Evolutionary conservation across 805 yeast species (phyloP).

Genomic region (Debaryomyces tyrocola): DNA sequence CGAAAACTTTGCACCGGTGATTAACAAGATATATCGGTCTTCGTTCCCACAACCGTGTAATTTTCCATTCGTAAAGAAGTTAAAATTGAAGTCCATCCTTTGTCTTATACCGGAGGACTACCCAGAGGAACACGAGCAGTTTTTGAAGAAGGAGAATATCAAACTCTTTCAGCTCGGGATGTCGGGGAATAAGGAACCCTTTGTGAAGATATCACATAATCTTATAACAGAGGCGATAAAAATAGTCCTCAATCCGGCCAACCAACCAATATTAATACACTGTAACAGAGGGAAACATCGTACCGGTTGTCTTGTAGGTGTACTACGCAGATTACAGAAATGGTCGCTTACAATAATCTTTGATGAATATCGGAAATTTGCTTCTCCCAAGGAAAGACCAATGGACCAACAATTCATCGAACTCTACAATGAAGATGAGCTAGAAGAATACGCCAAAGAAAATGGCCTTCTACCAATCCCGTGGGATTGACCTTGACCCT

Average conservation of each 20-base stretch:
- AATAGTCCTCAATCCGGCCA: constrained; percentile 77
- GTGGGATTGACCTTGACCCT: constrained; percentile 46
- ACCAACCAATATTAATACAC: constrained; percentile 90
- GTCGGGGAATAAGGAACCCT: constrained; percentile 95
- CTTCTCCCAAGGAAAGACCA: constrained; percentile 93
- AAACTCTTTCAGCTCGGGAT: constrained; percentile 83
- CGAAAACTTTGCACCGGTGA: constrained; percentile 87
- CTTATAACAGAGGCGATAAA: constrained; percentile 77
- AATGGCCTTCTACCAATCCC: constrained; percentile 63
- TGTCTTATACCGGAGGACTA: constrained; percentile 91
- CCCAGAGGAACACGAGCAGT: constrained; percentile 72
- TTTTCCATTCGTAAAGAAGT: constrained; percentile 62
- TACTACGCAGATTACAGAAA: constrained; percentile 80
- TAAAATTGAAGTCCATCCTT: constrained; percentile 70
- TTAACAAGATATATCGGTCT: constrained; percentile 71
- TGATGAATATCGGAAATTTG: constrained; percentile 92
- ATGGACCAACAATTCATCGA: constrained; percentile 96
- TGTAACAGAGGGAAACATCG: constrained; percentile 97
- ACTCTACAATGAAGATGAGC: constrained; percentile 69
- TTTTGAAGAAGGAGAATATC: constrained; percentile 60
- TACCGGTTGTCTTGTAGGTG: constrained; percentile 95
- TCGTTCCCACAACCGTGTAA: constrained; percentile 89
- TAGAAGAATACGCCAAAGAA: constrained; percentile 52
- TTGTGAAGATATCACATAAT: constrained; percentile 68
- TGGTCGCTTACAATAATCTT: constrained; percentile 95